A percentile compares a stretch with the other conserved stretches of the same genome.
Evolutionary conservation across 2,329 filamentous ascomycete genomes (phyloP).

Genomic region (Colletotrichum chlorophyti): DNA sequence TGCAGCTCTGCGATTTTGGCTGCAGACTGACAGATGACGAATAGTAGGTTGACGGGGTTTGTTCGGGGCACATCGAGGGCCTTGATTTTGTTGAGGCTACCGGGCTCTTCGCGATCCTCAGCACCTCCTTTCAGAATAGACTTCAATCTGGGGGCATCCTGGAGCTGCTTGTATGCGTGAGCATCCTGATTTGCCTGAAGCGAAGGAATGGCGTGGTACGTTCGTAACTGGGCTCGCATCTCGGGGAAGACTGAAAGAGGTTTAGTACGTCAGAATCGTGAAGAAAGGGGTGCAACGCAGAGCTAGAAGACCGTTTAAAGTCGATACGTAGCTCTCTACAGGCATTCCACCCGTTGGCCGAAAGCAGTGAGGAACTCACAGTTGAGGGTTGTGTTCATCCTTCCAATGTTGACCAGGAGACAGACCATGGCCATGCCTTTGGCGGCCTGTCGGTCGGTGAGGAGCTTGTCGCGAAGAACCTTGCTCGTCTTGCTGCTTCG

Average conservation of each 20-base stretch:
- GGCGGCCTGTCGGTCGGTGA: constrained; percentile 88
- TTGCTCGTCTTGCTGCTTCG: constrained; percentile 99
- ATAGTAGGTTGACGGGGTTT: constrained; percentile 97
- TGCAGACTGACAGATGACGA: constrained; percentile 89
- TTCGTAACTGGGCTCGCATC: constrained; percentile 96
- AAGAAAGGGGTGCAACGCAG: no score
- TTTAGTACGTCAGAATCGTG: constrained; percentile 28
- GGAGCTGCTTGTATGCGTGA: constrained; percentile 95
- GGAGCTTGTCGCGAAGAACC: constrained; percentile 93
- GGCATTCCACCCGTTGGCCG: no score
- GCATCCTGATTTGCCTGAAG: constrained; percentile 94
- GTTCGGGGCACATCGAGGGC: constrained; percentile 72
- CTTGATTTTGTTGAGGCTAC: constrained; percentile 83
- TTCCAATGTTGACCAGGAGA: constrained; percentile 92
- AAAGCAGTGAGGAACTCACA: constrained; percentile 65
- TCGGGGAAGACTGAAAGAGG: constrained; percentile 86
- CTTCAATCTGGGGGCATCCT: constrained; percentile 94
- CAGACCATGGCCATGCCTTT: constrained; percentile 99
- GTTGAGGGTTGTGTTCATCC: constrained; percentile 99
- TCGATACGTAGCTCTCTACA: no score
- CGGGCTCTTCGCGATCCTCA: constrained; percentile 86
- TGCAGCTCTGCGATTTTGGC: constrained; percentile 92
- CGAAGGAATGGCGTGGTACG: constrained; percentile 97
- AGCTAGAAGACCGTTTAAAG: no score
- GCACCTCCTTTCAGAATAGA: constrained; percentile 97